phyloP scores from a whole-genome alignment of 106 monocot genomes.

The Phalaenopsis aphrodite region DNA sequence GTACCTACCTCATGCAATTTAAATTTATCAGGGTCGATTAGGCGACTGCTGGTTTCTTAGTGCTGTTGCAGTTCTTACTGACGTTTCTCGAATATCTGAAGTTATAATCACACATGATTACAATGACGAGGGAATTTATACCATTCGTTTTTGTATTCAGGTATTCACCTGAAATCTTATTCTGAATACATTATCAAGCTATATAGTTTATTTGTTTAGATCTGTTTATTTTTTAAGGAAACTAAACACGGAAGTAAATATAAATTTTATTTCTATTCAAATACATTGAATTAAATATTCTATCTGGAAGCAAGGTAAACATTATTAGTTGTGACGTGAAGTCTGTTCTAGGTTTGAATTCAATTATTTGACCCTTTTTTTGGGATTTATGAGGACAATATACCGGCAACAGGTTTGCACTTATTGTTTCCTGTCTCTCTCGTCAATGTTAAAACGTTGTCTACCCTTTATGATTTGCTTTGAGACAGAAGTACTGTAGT shows the following conservation, averaged over 20 bases:
- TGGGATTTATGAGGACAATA: no score
- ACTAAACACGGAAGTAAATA: no score
- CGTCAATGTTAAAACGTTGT: no score
- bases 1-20: neutral
- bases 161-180: conserved; percentile 19
- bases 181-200: neutral
- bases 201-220: neutral
- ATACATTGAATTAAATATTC: no score
- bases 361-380: no score
- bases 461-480: no score
- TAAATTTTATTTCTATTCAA: no score
- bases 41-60: conserved; percentile 99
- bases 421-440: no score
- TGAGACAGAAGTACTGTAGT: no score
- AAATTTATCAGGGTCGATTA: conserved; percentile 63
- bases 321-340: neutral
- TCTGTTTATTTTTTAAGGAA: neutral
- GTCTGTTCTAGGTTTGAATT: conserved; percentile 1
- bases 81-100: conserved; percentile 87
- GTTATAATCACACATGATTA: conserved; percentile 89
- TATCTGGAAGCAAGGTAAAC: neutral
- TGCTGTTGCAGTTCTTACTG: conserved; percentile 96
- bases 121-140: conserved; percentile 97
- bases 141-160: conserved; percentile 96
- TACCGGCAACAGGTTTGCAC: no score